Evolutionary conservation across 768 basidiomycete genomes (phyloP).

Genomic region (Suillus luteus): DNA sequence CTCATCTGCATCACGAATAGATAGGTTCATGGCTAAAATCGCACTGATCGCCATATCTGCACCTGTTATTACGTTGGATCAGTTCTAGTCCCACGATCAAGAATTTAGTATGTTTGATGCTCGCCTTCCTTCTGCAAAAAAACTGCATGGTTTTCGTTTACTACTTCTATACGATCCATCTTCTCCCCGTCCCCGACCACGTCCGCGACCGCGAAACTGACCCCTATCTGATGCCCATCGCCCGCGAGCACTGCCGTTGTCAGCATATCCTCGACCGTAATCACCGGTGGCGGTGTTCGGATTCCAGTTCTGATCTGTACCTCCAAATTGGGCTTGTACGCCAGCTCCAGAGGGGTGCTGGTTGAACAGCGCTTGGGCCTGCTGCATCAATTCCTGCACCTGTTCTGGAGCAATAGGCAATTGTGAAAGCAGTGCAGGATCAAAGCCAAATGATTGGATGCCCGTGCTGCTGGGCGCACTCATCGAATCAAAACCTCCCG

Average conservation of each 20-base stretch:
- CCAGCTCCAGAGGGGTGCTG: constrained; percentile 31
- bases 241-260: constrained; percentile 44
- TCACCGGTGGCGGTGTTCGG: constrained; percentile 41
- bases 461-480: constrained; percentile 34
- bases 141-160: constrained; percentile 89
- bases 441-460: constrained; percentile 40
- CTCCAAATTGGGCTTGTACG: constrained; percentile 36
- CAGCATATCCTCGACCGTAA: constrained; percentile 52
- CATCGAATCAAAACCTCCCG: constrained; percentile 45
- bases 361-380: constrained; percentile 37
- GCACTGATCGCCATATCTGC: constrained; percentile 87
- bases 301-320: constrained; percentile 43
- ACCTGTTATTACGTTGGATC: constrained; percentile 62
- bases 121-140: constrained; percentile 92
- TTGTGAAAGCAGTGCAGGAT: constrained; percentile 43
- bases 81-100: constrained; percentile 35
- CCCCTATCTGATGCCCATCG: constrained; percentile 51
- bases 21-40: constrained; percentile 73
- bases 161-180: constrained; percentile 71
- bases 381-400: constrained; percentile 60
- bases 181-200: constrained; percentile 56
- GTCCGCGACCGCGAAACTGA: constrained; percentile 57
- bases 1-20: constrained; percentile 25
- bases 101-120: constrained; percentile 50
- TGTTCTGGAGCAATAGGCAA: constrained; percentile 57